Conservation (phyloP, 208 protist genomes). For the Wallacemonas rigidus region DNA sequence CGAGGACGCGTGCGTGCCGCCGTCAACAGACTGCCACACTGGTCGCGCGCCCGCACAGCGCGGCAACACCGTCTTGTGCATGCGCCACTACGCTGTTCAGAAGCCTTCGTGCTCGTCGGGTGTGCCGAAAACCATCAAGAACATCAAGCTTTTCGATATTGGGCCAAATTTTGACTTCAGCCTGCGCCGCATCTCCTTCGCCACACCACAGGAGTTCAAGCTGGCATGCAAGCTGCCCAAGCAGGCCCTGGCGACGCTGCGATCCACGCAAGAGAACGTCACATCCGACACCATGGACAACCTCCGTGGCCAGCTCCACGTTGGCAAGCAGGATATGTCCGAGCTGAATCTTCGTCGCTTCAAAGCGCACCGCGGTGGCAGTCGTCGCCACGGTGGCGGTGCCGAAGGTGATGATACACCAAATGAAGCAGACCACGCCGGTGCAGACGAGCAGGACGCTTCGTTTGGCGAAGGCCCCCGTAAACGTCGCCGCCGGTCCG, state of each 20-base stretch:
- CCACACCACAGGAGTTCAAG: slow-evolving; percentile 81
- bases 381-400: slow-evolving; percentile 3
- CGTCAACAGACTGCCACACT: slow-evolving; percentile 71
- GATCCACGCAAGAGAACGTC: slow-evolving; percentile 74
- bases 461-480: slow-evolving; percentile 27
- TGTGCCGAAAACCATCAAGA: slow-evolving; percentile 45
- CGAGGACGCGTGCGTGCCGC: slow-evolving; percentile 70
- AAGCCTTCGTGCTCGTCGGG: slow-evolving; percentile 61
- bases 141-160: slow-evolving; percentile 74
- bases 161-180: slow-evolving; percentile 88
- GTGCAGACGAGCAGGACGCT: slow-evolving; percentile 20
- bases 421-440: neutral
- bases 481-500: slow-evolving; percentile 14
- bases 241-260: slow-evolving; percentile 58
- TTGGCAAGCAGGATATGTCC: slow-evolving; percentile 72
- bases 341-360: slow-evolving; percentile 85
- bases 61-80: slow-evolving; percentile 68
- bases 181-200: slow-evolving; percentile 74
- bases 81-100: slow-evolving; percentile 84
- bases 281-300: slow-evolving; percentile 69
- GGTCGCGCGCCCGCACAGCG: slow-evolving; percentile 50
- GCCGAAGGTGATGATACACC: neutral
- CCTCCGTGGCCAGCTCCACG: slow-evolving; percentile 84
- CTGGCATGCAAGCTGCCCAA: slow-evolving; percentile 59
- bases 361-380: slow-evolving; percentile 61